Evolutionary conservation across 495 filamentous ascomycete species (phyloP).

Genomic region (Aspergillus nidulans): DNA sequence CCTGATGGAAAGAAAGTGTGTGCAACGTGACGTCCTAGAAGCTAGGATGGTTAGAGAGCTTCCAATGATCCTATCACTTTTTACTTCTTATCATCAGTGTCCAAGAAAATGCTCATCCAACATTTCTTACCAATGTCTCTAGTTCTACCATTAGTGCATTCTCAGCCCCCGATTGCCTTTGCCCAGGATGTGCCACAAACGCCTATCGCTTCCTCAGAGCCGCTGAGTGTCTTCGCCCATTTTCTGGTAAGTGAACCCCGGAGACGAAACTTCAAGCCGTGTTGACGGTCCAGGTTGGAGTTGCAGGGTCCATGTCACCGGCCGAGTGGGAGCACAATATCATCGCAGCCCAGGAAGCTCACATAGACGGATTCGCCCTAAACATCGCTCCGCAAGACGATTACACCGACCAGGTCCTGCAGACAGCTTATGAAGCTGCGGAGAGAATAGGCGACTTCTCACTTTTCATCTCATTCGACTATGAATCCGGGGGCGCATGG

Average conservation of each 20-base stretch:
- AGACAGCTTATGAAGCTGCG: slow-evolving; percentile 53
- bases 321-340: slow-evolving; percentile 60
- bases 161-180: slow-evolving; percentile 5
- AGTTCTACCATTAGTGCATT: neutral
- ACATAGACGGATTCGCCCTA: slow-evolving; percentile 70
- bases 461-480: slow-evolving; percentile 69
- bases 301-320: slow-evolving; percentile 25
- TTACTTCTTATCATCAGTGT: neutral
- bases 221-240: slow-evolving; percentile 33
- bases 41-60: neutral
- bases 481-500: slow-evolving; percentile 54
- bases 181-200: slow-evolving; percentile 8
- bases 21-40: neutral
- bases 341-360: slow-evolving; percentile 50
- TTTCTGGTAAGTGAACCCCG: slow-evolving; percentile 25
- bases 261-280: neutral
- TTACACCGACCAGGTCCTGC: slow-evolving; percentile 46
- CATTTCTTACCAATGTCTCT: slow-evolving; percentile 7
- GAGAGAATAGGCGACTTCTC: slow-evolving; percentile 49
- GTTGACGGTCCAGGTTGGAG: slow-evolving; percentile 22
- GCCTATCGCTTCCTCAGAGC: slow-evolving; percentile 6
- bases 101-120: neutral
- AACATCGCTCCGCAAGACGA: slow-evolving; percentile 57
- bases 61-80: neutral
- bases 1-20: neutral